Evolutionary conservation across 345 rosid genomes (phyloP).

Genomic region (Populus davidiana): DNA sequence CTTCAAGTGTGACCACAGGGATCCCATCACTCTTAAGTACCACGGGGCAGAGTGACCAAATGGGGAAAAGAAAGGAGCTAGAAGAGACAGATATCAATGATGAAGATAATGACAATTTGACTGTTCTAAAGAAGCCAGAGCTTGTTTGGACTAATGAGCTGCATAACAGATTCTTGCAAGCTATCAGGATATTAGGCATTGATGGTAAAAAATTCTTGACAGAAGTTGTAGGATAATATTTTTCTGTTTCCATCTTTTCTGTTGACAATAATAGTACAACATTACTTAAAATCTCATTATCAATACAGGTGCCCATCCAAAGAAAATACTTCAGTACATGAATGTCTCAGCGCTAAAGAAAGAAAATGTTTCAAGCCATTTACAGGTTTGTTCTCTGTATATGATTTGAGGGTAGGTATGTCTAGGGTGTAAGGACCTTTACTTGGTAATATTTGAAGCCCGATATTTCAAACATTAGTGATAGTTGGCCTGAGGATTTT

Average conservation of each 20-base stretch:
- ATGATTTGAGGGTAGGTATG: neutral
- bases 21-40: slow-evolving; percentile 2
- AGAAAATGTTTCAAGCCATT: slow-evolving; percentile 43
- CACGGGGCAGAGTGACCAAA: slow-evolving; percentile 3
- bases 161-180: slow-evolving; percentile 38
- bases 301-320: slow-evolving; percentile 41
- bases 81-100: slow-evolving; percentile 15
- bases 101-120: slow-evolving; percentile 1
- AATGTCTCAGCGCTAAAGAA: slow-evolving; percentile 42
- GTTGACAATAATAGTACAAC: neutral
- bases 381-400: slow-evolving; percentile 39
- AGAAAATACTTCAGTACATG: slow-evolving; percentile 45
- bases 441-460: neutral
- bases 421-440: neutral
- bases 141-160: slow-evolving; percentile 44
- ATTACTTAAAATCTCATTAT: slow-evolving; percentile 1
- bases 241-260: neutral
- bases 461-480: neutral
- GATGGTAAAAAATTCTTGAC: slow-evolving; percentile 30
- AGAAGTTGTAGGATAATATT: neutral
- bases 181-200: slow-evolving; percentile 34
- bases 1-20: slow-evolving; percentile 19
- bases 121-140: slow-evolving; percentile 36
- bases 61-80: slow-evolving; percentile 26
- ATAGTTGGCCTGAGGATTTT: neutral